Conservation (phyloP, 306 rosid species). For the Styphnolobium japonicum region DNA sequence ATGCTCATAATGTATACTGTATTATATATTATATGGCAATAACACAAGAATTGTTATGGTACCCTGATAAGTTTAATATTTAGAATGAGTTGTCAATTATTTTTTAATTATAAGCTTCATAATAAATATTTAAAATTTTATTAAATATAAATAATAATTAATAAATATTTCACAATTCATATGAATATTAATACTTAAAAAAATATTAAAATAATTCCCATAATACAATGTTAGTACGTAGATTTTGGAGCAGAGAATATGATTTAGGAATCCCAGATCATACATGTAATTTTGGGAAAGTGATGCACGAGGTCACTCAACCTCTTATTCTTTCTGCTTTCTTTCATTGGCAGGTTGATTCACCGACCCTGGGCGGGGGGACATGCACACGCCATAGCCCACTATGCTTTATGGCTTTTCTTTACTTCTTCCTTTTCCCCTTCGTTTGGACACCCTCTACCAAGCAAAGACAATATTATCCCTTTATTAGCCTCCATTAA, state of each 20-base stretch:
- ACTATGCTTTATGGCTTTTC: slow-evolving; percentile 15
- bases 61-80: no score
- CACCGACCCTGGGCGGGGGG: slow-evolving; percentile 8
- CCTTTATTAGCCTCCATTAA: neutral
- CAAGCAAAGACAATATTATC: slow-evolving; percentile 17
- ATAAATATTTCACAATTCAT: no score
- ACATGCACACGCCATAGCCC: slow-evolving; percentile 26
- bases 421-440: neutral
- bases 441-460: slow-evolving; percentile 10
- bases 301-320: neutral
- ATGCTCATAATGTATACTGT: neutral
- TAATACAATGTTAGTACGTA: neutral
- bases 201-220: no score
- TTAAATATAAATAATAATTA: no score
- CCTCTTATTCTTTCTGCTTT: slow-evolving; percentile 26
- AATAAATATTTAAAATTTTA: no score
- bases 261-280: neutral
- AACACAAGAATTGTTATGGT: no score
- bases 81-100: no score
- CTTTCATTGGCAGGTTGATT: neutral
- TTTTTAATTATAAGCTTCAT: no score
- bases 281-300: neutral
- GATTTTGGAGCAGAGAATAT: neutral
- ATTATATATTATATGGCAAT: no score
- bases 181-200: no score